Evolutionary conservation across 768 basidiomycete genomes (phyloP).

Genomic region (Candolleomyces eurysporus): DNA sequence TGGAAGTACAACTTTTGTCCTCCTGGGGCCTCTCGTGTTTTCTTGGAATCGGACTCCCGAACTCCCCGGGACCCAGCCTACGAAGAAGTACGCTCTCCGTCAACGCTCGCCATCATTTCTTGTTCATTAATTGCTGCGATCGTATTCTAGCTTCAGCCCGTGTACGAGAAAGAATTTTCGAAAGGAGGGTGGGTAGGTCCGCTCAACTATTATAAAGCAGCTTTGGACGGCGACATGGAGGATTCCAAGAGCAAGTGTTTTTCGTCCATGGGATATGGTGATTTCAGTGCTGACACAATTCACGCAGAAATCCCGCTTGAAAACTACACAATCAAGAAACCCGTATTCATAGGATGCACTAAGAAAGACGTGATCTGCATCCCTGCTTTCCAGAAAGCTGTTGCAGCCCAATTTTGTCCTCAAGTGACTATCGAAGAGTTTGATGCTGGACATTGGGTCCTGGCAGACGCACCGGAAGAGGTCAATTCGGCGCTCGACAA

Average conservation of each 20-base stretch:
- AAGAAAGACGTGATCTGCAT: neutral
- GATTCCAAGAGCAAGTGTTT: neutral
- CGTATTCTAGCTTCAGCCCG: neutral
- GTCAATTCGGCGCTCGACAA: neutral
- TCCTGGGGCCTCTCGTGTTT: neutral
- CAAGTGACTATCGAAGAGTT: neutral
- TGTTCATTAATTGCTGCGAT: neutral
- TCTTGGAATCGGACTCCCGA: neutral
- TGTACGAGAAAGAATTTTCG: neutral
- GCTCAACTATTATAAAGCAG: neutral
- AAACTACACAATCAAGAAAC: constrained; percentile 4
- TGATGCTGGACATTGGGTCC: neutral
- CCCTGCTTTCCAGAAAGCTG: neutral
- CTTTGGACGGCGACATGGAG: neutral
- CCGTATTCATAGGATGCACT: constrained; percentile 1
- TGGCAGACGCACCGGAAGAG: neutral
- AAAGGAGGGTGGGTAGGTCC: neutral
- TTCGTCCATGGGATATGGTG: neutral
- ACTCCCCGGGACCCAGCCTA: neutral
- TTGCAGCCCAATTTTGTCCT: neutral
- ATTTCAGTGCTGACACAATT: neutral
- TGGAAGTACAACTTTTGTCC: neutral
- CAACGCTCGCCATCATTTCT: no score
- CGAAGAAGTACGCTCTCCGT: neutral
- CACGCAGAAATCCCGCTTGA: neutral